These are phyloP conservation scores for Lumnitzera racemosa DNA, from an alignment of 345 rosid genomes.

Conservation along the genomic window DNA sequence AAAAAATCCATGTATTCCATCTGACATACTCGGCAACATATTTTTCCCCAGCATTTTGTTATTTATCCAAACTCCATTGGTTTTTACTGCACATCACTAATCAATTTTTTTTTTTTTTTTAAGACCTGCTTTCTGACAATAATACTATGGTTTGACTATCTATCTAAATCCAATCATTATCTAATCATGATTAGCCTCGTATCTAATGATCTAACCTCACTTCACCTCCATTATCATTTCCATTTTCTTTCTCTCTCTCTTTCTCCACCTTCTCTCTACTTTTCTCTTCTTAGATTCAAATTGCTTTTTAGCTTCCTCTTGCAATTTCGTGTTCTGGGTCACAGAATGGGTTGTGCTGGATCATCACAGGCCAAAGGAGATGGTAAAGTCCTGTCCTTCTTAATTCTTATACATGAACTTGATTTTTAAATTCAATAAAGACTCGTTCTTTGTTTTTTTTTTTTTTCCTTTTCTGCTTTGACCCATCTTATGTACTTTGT, in stretches of 20 bases:
- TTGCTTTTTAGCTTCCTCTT: not conserved
- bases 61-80: too few relatives aligned
- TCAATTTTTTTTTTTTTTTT: too few relatives aligned
- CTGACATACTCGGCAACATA: too few relatives aligned
- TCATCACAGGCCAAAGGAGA: slow-evolving; percentile 61
- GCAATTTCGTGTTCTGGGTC: not conserved
- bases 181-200: not conserved
- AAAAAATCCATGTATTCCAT: too few relatives aligned
- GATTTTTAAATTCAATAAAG: not conserved
- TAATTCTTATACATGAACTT: not conserved
- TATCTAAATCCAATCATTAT: too few relatives aligned
- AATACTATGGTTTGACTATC: too few relatives aligned
- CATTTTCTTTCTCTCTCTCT: not conserved
- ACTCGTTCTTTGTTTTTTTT: not conserved
- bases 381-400: slow-evolving; percentile 24
- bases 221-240: not conserved
- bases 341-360: slow-evolving; percentile 70
- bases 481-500: too few relatives aligned
- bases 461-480: not conserved
- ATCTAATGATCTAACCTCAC: not conserved
- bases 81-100: too few relatives aligned
- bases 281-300: not conserved
- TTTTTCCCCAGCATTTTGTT: too few relatives aligned
- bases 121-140: too few relatives aligned
- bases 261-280: too few relatives aligned